A percentile compares a stretch with the other conserved stretches of the same genome.
These are phyloP conservation scores for Apocynum venetum DNA, from an alignment of 257 asterid genomes.

Conservation along the genomic window DNA sequence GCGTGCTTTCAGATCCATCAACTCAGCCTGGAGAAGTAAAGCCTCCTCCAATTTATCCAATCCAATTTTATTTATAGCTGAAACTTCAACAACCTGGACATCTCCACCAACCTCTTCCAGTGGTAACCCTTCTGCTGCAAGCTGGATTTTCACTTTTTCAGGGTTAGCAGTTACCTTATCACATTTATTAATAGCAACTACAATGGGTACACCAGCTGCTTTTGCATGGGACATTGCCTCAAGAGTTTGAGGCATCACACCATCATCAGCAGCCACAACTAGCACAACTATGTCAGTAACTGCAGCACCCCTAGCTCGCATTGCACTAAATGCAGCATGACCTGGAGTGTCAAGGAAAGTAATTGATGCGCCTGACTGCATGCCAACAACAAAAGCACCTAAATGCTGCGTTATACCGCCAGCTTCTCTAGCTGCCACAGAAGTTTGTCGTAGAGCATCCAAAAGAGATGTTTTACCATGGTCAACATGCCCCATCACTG, in stretches of 20 bases:
- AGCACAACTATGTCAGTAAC: slow-evolving; percentile 90
- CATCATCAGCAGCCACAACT: slow-evolving; percentile 98
- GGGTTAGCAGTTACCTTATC: slow-evolving; percentile 85
- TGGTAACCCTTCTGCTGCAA: slow-evolving; percentile 72
- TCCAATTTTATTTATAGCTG: slow-evolving; percentile 66
- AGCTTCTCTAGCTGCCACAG: slow-evolving; percentile 95
- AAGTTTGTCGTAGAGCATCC: slow-evolving; percentile 83
- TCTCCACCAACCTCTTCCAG: slow-evolving; percentile 98
- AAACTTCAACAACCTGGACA: slow-evolving; percentile 92
- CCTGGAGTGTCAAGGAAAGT: slow-evolving; percentile 99
- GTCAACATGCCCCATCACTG: slow-evolving; percentile 99
- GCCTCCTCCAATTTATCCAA: slow-evolving; percentile 88
- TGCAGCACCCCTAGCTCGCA: slow-evolving; percentile 98
- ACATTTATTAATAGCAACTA: slow-evolving; percentile 90
- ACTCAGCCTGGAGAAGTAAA: slow-evolving; percentile 85
- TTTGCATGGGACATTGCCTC: slow-evolving; percentile 94
- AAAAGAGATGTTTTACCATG: slow-evolving; percentile 94
- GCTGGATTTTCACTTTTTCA: slow-evolving; percentile 75
- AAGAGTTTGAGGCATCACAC: slow-evolving; percentile 97
- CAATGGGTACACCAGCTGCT: slow-evolving; percentile 73
- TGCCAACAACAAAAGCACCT: slow-evolving; percentile 92
- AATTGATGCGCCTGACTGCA: slow-evolving; percentile 87
- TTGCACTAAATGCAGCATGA: slow-evolving; percentile 96
- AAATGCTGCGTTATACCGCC: slow-evolving; percentile 98
- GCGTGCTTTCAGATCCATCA: slow-evolving; percentile 87